Conservation (phyloP, 2,329 filamentous ascomycete genomes). For the Penicillium sp. region DNA sequence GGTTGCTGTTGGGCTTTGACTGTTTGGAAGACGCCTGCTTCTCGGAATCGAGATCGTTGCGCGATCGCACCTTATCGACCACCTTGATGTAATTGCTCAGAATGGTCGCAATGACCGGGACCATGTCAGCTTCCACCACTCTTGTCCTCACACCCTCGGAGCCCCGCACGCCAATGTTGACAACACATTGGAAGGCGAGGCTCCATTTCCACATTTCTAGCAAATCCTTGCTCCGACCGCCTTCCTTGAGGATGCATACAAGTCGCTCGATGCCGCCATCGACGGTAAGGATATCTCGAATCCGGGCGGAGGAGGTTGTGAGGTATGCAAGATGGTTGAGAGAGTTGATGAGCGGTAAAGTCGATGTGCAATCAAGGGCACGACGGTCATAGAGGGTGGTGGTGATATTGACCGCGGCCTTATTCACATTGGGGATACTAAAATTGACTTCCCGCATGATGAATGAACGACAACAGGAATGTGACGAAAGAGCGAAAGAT, state of each 20-base stretch:
- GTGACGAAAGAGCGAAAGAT: background rate
- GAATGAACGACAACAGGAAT: conserved; percentile 26
- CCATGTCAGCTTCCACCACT: conserved; percentile 98
- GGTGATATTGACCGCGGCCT: conserved; percentile 97
- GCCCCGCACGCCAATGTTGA: conserved; percentile 95
- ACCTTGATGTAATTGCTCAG: conserved; percentile 98
- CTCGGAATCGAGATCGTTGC: conserved; percentile 76
- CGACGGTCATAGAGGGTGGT: conserved; percentile 96
- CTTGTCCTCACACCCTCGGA: conserved; percentile 91
- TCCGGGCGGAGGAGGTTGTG: conserved; percentile 94
- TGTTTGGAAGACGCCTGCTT: conserved; percentile 33
- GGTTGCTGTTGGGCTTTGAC: conserved; percentile 26
- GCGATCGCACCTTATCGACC: conserved; percentile 84
- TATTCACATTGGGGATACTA: conserved; percentile 98
- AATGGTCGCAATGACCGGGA: conserved; percentile 96
- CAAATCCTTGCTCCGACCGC: conserved; percentile 93
- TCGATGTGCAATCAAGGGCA: conserved; percentile 97
- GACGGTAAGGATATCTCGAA: conserved; percentile 95
- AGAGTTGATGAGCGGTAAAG: conserved; percentile 95
- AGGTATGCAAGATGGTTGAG: conserved; percentile 98
- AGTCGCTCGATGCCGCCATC: conserved; percentile 97
- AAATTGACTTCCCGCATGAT: conserved; percentile 99
- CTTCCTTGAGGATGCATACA: conserved; percentile 97
- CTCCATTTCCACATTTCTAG: conserved; percentile 99
- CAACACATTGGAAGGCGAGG: conserved; percentile 95